Percentiles rank a stretch among this genome's conserved stretches.
phyloP scores from a whole-genome alignment of 2,329 filamentous ascomycete genomes.

The Zasmidium citrigriseum region DNA sequence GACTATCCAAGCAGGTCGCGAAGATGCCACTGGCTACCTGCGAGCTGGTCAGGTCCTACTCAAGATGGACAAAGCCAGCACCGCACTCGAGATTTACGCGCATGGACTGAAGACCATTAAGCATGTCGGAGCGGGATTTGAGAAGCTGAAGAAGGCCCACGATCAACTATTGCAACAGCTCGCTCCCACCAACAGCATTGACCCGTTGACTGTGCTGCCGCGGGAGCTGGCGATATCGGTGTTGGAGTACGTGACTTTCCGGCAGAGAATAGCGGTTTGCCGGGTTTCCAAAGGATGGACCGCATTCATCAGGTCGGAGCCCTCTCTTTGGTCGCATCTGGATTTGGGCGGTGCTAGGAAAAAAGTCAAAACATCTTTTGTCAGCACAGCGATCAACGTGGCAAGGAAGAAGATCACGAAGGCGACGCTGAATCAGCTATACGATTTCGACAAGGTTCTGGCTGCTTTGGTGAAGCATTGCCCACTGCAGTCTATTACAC shows the following conservation, averaged over 20 bases:
- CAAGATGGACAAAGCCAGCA: constrained; percentile 53
- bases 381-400: constrained; percentile 44
- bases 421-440: constrained; percentile 39
- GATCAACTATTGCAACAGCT: constrained; percentile 47
- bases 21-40: constrained; percentile 59
- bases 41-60: constrained; percentile 53
- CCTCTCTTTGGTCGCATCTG: constrained; percentile 54
- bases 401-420: constrained; percentile 39
- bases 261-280: constrained; percentile 48
- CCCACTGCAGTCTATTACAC: constrained; percentile 34
- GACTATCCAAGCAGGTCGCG: constrained; percentile 55
- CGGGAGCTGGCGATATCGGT: constrained; percentile 56
- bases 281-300: constrained; percentile 60
- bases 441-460: constrained; percentile 42
- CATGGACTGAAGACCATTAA: constrained; percentile 58
- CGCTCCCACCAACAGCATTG: constrained; percentile 44
- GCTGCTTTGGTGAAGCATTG: constrained; percentile 41
- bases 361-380: constrained; percentile 43
- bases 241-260: constrained; percentile 55
- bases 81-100: constrained; percentile 58
- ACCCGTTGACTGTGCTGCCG: constrained; percentile 57
- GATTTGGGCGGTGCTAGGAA: constrained; percentile 52
- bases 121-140: constrained; percentile 37
- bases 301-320: constrained; percentile 49
- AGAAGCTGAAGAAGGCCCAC: constrained; percentile 40